phyloP scores from a whole-genome alignment of 1,284 basidiomycete species.

The Ganoderma lingzhi region DNA sequence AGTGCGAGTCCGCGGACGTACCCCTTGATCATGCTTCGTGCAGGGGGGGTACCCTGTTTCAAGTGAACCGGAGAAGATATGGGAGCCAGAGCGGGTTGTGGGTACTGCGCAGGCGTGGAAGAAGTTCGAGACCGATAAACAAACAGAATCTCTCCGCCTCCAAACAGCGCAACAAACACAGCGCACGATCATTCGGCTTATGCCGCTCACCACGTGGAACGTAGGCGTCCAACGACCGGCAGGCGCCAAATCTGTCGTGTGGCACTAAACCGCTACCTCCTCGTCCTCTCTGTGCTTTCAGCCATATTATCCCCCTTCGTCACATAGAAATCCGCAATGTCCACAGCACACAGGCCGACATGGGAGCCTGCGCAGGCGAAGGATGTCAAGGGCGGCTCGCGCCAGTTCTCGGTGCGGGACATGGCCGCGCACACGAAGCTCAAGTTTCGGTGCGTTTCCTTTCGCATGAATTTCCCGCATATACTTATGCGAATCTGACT shows the following conservation, averaged over 20 bases:
- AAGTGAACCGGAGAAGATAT: neutral
- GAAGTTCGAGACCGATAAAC: neutral
- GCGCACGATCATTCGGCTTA: neutral
- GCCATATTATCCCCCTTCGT: neutral
- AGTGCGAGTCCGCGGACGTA: neutral
- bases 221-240: neutral
- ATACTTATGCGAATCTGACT: neutral
- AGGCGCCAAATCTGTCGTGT: neutral
- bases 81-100: neutral
- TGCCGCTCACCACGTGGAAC: neutral
- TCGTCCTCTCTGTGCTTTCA: neutral
- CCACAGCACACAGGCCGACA: conserved; percentile 89
- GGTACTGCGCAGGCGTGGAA: neutral
- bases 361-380: conserved; percentile 90
- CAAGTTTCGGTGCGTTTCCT: conserved; percentile 80
- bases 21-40: neutral
- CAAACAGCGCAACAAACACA: neutral
- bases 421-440: conserved; percentile 95
- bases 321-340: conserved; percentile 56
- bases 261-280: neutral
- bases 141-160: neutral
- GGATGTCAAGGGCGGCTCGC: conserved; percentile 87
- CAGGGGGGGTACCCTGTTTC: neutral
- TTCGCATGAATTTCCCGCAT: neutral
- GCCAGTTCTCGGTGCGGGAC: conserved; percentile 89